A percentile compares a stretch with the other conserved stretches of the same genome.
Conservation (phyloP, 2,329 filamentous ascomycete genomes). For the Zymoseptoria ardabiliae region DNA sequence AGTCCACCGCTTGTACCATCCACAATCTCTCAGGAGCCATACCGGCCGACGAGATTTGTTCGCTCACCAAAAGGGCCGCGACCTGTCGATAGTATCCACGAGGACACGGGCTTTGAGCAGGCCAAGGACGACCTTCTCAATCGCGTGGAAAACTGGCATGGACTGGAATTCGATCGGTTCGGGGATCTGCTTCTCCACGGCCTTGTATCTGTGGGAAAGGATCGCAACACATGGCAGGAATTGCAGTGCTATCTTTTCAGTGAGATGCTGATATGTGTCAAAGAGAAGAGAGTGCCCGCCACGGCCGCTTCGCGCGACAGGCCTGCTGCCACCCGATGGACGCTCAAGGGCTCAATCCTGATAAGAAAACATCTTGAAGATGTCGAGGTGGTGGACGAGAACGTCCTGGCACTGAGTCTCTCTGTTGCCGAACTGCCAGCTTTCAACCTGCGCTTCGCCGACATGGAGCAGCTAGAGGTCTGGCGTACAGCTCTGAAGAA, state of each 20-base stretch:
- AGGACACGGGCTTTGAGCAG: conserved; percentile 62
- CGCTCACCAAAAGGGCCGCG: conserved; percentile 37
- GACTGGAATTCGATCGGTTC: conserved; percentile 86
- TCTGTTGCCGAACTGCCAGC: conserved; percentile 88
- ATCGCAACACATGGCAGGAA: conserved; percentile 94
- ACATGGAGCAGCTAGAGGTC: conserved; percentile 72
- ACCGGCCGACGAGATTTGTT: conserved; percentile 46
- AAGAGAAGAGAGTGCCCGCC: conserved; percentile 73
- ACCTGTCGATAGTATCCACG: conserved; percentile 51
- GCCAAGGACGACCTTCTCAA: conserved; percentile 77
- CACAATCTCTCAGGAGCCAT: conserved; percentile 42
- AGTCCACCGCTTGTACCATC: conserved; percentile 44
- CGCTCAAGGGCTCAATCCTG: conserved; percentile 91
- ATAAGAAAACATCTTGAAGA: conserved; percentile 97
- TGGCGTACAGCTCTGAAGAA: conserved; percentile 87
- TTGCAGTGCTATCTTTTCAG: conserved; percentile 94
- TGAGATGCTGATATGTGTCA: conserved; percentile 99
- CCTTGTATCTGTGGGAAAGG: conserved; percentile 87
- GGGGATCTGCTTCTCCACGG: conserved; percentile 86
- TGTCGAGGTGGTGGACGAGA: conserved; percentile 66
- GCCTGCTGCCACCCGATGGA: conserved; percentile 64
- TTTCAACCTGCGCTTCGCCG: conserved; percentile 87
- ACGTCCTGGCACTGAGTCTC: conserved; percentile 79
- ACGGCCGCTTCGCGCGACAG: conserved; percentile 38
- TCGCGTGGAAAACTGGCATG: conserved; percentile 98